Evolutionary conservation across 164 flowering plant species (phyloP), one percentile per base, ranked within the genome.

Genomic region (Paratinospora sagittata): DNA sequence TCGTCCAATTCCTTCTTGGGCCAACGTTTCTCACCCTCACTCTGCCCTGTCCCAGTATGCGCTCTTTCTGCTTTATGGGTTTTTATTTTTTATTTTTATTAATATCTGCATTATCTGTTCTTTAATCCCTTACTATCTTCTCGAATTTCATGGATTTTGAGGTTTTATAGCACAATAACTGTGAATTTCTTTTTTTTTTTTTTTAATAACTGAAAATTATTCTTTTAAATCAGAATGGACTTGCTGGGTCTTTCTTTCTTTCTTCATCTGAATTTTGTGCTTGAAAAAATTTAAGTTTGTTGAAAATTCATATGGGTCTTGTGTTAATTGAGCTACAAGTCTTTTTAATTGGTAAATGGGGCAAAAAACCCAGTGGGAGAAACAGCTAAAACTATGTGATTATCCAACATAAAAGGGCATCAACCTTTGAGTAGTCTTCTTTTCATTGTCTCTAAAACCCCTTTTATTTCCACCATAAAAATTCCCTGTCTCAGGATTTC

Each of bases 1-100:
- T 83, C 89, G 67, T 79, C 97, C 73, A 91, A 72, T 75, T 87
- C 97, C 49, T 91, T 89, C 82, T 70, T 90, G 1, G 97, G 98
- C 71, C 93, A 89, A 72, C 86, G 85, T 45, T 71, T 91, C 74
- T 78, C 86, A 21, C 85, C 87, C 65, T 61, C 81, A 71, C 77
- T 81, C 73, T 75, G 19, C 52, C 72, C 84, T 12, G 65, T 80
- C 0, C 82, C 67, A 80, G 96, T 90, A 27, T 36, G 11, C 68
- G 17, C 24, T 55, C 23, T 17, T 34, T 57, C 60, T 37, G 34
- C 34, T 30, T 30, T 1, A 30, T 30, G 34, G 34, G 34, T 30
- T 30, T 30, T 30, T 30, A 1, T 30, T 30, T 30, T 30, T n/a
- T n/a, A n/a, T n/a, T 68, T 67, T 64, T 68, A 2, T 17, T 41